Evolutionary conservation across 2,329 filamentous ascomycete species (phyloP), one percentile per base, ranked within the genome.

Genomic region (Scedosporium dehoogii): DNA sequence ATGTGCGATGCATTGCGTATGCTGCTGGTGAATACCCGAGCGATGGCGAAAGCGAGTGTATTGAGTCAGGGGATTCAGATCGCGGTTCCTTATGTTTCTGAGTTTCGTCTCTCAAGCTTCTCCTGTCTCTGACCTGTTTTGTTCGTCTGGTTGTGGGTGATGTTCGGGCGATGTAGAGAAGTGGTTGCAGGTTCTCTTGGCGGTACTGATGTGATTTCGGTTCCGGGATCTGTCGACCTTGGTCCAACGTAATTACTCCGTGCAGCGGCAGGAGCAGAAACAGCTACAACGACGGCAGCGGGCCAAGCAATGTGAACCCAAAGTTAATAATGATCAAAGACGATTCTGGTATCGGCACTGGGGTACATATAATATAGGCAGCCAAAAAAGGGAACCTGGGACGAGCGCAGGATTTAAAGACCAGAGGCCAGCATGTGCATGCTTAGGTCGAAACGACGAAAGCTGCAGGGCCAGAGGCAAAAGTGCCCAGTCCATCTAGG

Each of bases 1-100:
- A 99, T 68, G 94, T 97, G 76, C 93, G 92, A 85, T 99, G 94
- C 93, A 99, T 99, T 63, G 65, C 78, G 77, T 58, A 41, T 16
- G n/a, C 55, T 29, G 51, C 12, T 12, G 44, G 7, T 21, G n/a
- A 48, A 48, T n/a, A 21, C n/a, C 44, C 1, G 21, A 48, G 44
- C 44, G 9, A 48, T 21, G 44, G 44, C 9, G 33, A 38, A 38
- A 38, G 33, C 33, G 33, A 38, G 33, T 38, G 33, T 38, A 38
- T 38, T 38, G 9, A 10, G 10, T 12, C 6, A 33, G 33, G 14
- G 9, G 33, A 10, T 38, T 38, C 33, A 10, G 33, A 38, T 12
- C 33, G 33, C 33, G 33, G 33, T 38, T 38, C 33, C 33, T 38
- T 38, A 4, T 38, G 33, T 14, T 14, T 38, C 33, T 38, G 33